Base-by-base conservation (phyloP, 352 stramenopile genomes). In the Phytopythium boreale region DNA sequence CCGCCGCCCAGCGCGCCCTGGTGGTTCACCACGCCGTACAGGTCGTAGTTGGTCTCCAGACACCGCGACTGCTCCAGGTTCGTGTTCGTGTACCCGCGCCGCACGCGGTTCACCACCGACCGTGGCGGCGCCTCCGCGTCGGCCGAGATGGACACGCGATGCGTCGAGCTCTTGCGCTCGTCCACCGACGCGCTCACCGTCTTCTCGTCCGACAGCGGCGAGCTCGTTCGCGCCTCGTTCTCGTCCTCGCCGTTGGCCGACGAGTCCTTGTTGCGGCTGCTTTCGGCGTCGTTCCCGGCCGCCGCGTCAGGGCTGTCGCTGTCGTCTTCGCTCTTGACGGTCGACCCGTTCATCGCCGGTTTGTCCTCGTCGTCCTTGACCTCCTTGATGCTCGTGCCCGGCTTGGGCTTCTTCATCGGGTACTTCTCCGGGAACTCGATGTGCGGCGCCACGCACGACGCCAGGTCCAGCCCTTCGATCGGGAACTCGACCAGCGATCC, bases 401-500 rank as follows among this genome's bases (percentile, higher is more conserved):
- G 44, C 59, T 77, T 87, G 19, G 64, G 29, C 52, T 64, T 75
- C 67, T 93, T 90, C 63, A 89, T 76, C 5, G 87, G 85, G 57
- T 96, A 96, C 37, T 88, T 88, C 19, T 89, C 80, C 0, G 87
- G 87, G 37, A 88, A 77, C 47, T 96, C 87, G 37, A 88, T 71
- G 67, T 93, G 87, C 7, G 87, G 85, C 20, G 88, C 88, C 19
- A 98, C 82, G 68, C 93, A 98, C 7, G 74, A 80, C 15, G 80
- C 86, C 19, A 99, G 77, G 76, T 99, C 96, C 11, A 99, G 76
- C 7, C 86, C 89, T 68, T 98, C 82, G 50, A 99, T 92, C 12
- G 97, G 96, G 69, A 99, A 99, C 68, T 98, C 80, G 10, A 99
- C 96, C 14, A 98, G 84, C 29, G 91, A 97, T 27, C 89, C 82